A percentile compares a stretch with the other conserved stretches of the same genome.
phyloP scores from a whole-genome alignment of 2,329 filamentous ascomycete species.

The Fusarium agapanthi region DNA sequence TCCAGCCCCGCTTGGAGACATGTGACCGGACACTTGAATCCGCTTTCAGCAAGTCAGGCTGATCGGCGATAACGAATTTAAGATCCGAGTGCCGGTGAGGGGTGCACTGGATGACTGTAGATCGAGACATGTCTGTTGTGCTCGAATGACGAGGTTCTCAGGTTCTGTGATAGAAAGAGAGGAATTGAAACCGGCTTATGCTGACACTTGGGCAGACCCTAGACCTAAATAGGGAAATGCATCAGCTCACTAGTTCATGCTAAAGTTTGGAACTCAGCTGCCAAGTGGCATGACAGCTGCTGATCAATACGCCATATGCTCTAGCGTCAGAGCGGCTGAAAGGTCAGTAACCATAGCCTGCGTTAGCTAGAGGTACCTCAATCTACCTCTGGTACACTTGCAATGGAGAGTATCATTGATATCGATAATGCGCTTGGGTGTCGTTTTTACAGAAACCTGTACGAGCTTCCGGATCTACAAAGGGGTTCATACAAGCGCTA shows the following conservation, averaged over 20 bases:
- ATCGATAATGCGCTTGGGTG: no score
- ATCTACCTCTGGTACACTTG: rapidly evolving
- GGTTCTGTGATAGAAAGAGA: neutral
- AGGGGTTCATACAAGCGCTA: neutral
- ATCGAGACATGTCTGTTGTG: neutral
- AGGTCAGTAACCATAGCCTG: rapidly evolving
- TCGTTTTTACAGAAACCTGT: no score
- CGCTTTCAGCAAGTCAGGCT: neutral
- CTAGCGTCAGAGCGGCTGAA: neutral
- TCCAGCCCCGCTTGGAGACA: neutral
- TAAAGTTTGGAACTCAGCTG: neutral
- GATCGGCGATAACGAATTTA: neutral
- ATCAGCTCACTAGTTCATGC: neutral
- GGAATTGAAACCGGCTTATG: no score
- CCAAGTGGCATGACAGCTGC: neutral
- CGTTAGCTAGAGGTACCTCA: neutral
- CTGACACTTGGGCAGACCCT: no score
- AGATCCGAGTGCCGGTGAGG: rapidly evolving
- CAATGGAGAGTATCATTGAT: neutral
- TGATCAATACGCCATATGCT: neutral
- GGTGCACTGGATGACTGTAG: no score
- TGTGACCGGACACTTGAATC: neutral
- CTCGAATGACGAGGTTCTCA: neutral
- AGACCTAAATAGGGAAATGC: neutral
- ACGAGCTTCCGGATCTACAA: no score